Evolutionary conservation across 2,329 filamentous ascomycete genomes (phyloP), one percentile per base, ranked within the genome.

Genomic region (Sclerotinia sclerotiorum): DNA sequence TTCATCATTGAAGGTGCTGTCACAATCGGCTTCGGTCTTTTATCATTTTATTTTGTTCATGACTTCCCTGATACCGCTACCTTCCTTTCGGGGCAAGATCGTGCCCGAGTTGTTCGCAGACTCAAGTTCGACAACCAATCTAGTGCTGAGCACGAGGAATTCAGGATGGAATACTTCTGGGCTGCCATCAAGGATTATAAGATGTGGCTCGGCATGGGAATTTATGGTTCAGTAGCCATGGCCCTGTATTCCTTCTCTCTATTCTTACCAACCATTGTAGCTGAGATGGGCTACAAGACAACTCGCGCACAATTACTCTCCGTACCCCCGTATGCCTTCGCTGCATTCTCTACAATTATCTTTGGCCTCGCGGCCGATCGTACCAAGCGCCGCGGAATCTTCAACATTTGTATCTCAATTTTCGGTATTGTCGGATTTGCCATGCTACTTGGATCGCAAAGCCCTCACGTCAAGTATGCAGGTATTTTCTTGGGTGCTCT

Each of bases 171-270:
- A 5, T 93, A 92, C 77, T 84, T 95, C 69, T 92, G 87, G 85
- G 84, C 86, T 17, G 88, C 88, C 6, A 73, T 94, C n/a, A 89
- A 85, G 68, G 93, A 97, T 76, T 96, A 91, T 89, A 96, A 97
- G 82, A 96, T 90, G 29, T 95, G 88, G 79, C 81, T 85, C 1
- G 90, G 87, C 19, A 90, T 91, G n/a, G n/a, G n/a, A n/a, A n/a
- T n/a, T n/a, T n/a, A n/a, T n/a, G n/a, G n/a, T n/a, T n/a, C n/a
- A 84, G 83, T 49, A n/a, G 86, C 91, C 72, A 90, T 89, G 76
- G 84, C 90, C 0, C 81, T 94, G 6, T 94, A 93, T 77, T 88
- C 88, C 2, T 93, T 93, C 79, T 89, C 86, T 2, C 83, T 94
- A 5, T 94, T 97, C 80, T 80, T 94, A 2, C 93, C 93, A 0